Evolutionary conservation across 2,329 filamentous ascomycete species (phyloP).

Genomic region (Zopfia rhizophila): DNA sequence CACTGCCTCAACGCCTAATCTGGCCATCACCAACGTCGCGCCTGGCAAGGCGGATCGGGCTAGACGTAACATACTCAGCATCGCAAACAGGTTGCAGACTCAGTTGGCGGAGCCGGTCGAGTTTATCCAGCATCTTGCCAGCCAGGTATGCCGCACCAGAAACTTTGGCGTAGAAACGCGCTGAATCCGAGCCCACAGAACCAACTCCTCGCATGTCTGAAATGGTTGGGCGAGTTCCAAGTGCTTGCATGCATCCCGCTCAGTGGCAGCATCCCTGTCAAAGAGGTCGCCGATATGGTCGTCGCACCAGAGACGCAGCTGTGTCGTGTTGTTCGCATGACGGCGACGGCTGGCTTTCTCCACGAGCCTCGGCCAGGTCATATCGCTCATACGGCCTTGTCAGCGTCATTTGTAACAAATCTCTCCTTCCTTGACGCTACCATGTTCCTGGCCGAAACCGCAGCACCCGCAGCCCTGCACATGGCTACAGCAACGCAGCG

Average conservation of each 20-base stretch:
- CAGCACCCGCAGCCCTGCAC: conserved; percentile 48
- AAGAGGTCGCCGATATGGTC: conserved; percentile 56
- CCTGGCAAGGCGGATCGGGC: conserved; percentile 3
- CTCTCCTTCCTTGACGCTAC: conserved; percentile 50
- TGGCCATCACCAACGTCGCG: neutral
- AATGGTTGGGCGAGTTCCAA: conserved; percentile 59
- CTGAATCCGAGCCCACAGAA: conserved; percentile 20
- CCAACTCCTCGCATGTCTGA: conserved; percentile 53
- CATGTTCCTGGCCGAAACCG: conserved; percentile 52
- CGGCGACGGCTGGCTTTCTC: conserved; percentile 25
- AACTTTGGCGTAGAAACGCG: neutral
- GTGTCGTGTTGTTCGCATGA: conserved; percentile 44
- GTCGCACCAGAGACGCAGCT: conserved; percentile 54
- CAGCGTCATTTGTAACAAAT: conserved; percentile 50
- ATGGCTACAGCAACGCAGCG: conserved; percentile 29
- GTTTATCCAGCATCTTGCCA: conserved; percentile 36
- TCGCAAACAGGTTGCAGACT: conserved; percentile 31
- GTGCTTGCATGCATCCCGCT: conserved; percentile 59
- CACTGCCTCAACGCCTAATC: neutral
- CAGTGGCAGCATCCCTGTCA: conserved; percentile 43
- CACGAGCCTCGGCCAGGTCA: conserved; percentile 17
- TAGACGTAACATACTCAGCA: conserved; percentile 13
- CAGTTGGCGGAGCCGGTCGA: conserved; percentile 45
- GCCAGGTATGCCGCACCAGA: conserved; percentile 15
- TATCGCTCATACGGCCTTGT: conserved; percentile 54